Evolutionary conservation across 768 basidiomycete species (phyloP), one percentile per base, ranked within the genome.

Genomic region (Boletus insuetus): DNA sequence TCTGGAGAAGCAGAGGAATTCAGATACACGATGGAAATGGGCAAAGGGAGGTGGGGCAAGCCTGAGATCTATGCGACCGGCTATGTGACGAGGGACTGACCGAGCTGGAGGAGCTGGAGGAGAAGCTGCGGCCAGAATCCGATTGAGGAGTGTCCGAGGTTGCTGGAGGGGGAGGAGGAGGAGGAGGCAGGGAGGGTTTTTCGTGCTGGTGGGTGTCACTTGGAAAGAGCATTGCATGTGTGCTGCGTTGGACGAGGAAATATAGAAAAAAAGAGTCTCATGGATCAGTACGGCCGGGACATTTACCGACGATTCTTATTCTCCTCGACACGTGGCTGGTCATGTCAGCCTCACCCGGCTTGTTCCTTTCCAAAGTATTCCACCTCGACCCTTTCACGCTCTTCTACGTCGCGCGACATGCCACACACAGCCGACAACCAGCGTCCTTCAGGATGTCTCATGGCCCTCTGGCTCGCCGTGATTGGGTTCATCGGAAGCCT

Each of bases 61-160:
- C 4, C 3, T 24, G 9, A 29, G 29, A 29, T 29, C 29, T 29
- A 29, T 29, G 29, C 29, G 29, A 29, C 29, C 29, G 29, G 29
- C 29, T 29, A 29, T 29, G 26, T 29, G 26, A 29, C 26, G 29
- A 26, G 19, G 2, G 49, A 64, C 68, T 49, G 58, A 70, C 69
- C 70, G 70, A 70, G 56, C 64, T 44, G 29, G 69, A 72, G 0
- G 69, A 70, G 50, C 52, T 65, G 29, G 69, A 67, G 12, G 69
- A 70, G 31, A 70, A 8, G 47, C 70, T 72, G 48, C 61, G 53
- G 13, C 69, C 69, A 5, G 70, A 72, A 22, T 70, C 69, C 0
- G 70, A 70, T 24, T 60, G 58, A 2, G 69, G 65, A 0, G 67
- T 64, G 34, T 58, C 48, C 7, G 67, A 47, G 26, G 49, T 26